These are phyloP conservation scores for Geotrichum macrosporum DNA, from an alignment of 1,139 yeast genomes.

Conservation along the genomic window DNA sequence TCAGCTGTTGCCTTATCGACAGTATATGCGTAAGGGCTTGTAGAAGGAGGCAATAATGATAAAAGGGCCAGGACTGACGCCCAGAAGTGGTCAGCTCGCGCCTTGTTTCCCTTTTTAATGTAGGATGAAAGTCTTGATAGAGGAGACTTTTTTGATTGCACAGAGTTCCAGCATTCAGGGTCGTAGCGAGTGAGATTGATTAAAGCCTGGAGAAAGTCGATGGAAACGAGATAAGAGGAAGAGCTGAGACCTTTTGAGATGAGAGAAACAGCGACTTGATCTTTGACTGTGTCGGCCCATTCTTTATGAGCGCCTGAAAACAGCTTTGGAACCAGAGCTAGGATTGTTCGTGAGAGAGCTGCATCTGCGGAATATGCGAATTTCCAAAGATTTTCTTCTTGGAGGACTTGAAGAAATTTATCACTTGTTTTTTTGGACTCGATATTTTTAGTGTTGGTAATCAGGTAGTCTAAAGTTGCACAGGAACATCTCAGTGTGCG, in stretches of 20 bases:
- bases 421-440: constrained; percentile 20
- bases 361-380: constrained; percentile 30
- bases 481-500: constrained; percentile 55
- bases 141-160: constrained; percentile 25
- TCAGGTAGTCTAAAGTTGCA: constrained; percentile 46
- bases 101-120: constrained; percentile 24
- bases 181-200: constrained; percentile 29
- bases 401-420: constrained; percentile 37
- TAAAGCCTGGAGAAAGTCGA: constrained; percentile 32
- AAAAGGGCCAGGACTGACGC: constrained; percentile 28
- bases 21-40: constrained; percentile 26
- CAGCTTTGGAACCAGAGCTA: constrained; percentile 9
- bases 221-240: constrained; percentile 30
- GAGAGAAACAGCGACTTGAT: constrained; percentile 18
- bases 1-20: constrained; percentile 23
- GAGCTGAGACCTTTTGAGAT: constrained; percentile 33
- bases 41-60: constrained; percentile 26
- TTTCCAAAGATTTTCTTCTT: constrained; percentile 47
- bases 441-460: constrained; percentile 29
- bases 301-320: constrained; percentile 9
- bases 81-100: constrained; percentile 34
- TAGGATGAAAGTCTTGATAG: constrained; percentile 22
- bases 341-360: constrained; percentile 7
- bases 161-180: constrained; percentile 32
- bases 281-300: constrained; percentile 13